Evolutionary conservation across 148 eudicot genomes (phyloP).

Genomic region (Talinum fruticosum): DNA sequence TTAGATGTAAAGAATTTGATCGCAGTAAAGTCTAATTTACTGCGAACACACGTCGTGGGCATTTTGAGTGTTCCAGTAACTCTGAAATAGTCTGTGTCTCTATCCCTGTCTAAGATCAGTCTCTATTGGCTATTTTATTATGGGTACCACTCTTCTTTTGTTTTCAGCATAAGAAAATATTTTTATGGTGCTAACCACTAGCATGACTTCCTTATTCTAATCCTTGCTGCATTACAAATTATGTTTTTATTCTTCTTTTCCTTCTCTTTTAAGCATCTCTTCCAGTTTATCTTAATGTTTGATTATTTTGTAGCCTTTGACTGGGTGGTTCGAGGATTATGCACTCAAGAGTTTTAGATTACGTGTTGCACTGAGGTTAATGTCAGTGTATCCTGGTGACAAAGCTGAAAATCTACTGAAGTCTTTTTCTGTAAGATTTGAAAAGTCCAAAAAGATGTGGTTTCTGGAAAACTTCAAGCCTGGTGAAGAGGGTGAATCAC

Average conservation of each 20-base stretch:
- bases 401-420: constrained; percentile 63
- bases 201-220: not conserved
- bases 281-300: constrained; percentile 8
- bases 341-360: constrained; percentile 51
- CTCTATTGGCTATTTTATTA: too few species aligned
- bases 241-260: not conserved
- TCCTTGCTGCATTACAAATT: not conserved
- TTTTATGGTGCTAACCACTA: not conserved
- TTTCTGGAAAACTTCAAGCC: constrained; percentile 32
- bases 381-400: constrained; percentile 58
- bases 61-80: too few species aligned
- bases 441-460: constrained; percentile 58
- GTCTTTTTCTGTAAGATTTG: constrained; percentile 47
- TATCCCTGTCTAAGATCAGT: too few species aligned
- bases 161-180: too few species aligned
- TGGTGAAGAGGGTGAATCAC: constrained; percentile 40
- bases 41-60: too few species aligned
- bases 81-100: too few species aligned
- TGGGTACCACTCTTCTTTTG: too few species aligned
- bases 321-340: constrained; percentile 76
- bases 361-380: constrained; percentile 60
- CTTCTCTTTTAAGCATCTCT: not conserved
- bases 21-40: too few species aligned
- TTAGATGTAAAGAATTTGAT: too few species aligned
- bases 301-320: constrained; percentile 43